phyloP scores from a whole-genome alignment of 768 basidiomycete genomes.

The Fomitopsis pulvina region DNA sequence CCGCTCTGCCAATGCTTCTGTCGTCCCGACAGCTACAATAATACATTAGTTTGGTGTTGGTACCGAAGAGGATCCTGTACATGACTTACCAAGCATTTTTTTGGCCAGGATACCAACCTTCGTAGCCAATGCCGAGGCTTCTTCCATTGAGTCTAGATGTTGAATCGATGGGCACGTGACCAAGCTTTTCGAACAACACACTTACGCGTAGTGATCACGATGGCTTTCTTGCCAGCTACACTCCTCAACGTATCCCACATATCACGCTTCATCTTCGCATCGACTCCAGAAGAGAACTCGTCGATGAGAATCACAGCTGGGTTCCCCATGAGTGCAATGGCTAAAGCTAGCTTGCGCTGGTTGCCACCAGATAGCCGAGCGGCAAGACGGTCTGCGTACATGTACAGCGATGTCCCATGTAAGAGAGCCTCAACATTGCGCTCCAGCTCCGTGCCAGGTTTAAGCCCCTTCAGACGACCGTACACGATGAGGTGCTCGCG shows the following conservation, averaged over 20 bases:
- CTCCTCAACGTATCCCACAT: conserved; percentile 73
- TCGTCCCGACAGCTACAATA: conserved; percentile 56
- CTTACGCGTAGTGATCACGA: conserved; percentile 67
- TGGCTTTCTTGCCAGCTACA: conserved; percentile 60
- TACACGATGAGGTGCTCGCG: conserved; percentile 70
- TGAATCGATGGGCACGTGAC: neutral
- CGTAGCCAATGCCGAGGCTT: conserved; percentile 70
- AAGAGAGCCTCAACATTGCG: conserved; percentile 53
- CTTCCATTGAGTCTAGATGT: conserved; percentile 69
- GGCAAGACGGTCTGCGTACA: conserved; percentile 65
- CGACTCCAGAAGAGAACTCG: conserved; percentile 79
- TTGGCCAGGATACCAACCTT: conserved; percentile 77
- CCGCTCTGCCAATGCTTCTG: conserved; percentile 54
- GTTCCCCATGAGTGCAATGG: conserved; percentile 74
- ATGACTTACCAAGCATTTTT: conserved; percentile 49
- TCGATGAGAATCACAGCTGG: conserved; percentile 75
- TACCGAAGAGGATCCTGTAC: neutral
- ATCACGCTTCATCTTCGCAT: conserved; percentile 77
- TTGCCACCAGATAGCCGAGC: conserved; percentile 76
- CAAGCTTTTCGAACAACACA: conserved; percentile 7
- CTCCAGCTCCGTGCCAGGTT: conserved; percentile 40
- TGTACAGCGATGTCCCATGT: conserved; percentile 46
- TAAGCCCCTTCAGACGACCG: conserved; percentile 69
- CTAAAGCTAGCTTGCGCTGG: conserved; percentile 68
- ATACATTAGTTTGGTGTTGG: neutral